Evolutionary conservation across 352 stramenopile genomes (phyloP), one percentile per base, ranked within the genome.

Genomic region (Lagenidium giganteum): DNA sequence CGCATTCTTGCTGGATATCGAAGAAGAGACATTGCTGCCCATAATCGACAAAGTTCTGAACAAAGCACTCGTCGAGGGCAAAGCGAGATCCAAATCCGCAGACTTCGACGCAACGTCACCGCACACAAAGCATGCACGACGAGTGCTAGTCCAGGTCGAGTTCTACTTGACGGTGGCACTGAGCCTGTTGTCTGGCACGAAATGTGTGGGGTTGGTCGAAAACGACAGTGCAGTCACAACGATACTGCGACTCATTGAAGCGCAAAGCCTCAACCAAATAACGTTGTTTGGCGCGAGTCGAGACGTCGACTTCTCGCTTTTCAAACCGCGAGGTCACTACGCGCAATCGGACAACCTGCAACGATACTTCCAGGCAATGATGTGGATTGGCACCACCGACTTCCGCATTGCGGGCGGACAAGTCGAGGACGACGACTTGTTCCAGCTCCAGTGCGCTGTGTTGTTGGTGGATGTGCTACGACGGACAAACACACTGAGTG

Each of bases 1-100:
- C 16, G 43, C 43, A 11, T 57, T 66, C 36, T 25, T 70, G 3
- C 29, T 57, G 12, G 38, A 56, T 5, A 8, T 58, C 14, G 56
- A 70, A 28, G 27, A n/a, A 16, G 24, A 52, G 5, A 23, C 45
- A 4, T 23, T 59, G 6, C 18, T 31, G 11, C 20, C 45, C 0
- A 29, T 37, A 3, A 31, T 61, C 18, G 22, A 36, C 7, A 36
- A 36, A 16, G 16, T 22, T 22, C 28, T 18, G 40, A 29, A 3
- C 31, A 30, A 8, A 3, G 33, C 30, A 30, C 26, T 33, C 18
- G 26, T 21, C 7, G 18, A 37, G 29, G 43, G 39, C 25, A n/a
- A n/a, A n/a, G n/a, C n/a, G n/a, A n/a, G n/a, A n/a, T n/a, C n/a
- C n/a, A n/a, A n/a, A n/a, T n/a, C n/a, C n/a, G n/a, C n/a, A n/a